Conservation (phyloP, 331 rosid species). For the Rhamnella rubrinervis region DNA sequence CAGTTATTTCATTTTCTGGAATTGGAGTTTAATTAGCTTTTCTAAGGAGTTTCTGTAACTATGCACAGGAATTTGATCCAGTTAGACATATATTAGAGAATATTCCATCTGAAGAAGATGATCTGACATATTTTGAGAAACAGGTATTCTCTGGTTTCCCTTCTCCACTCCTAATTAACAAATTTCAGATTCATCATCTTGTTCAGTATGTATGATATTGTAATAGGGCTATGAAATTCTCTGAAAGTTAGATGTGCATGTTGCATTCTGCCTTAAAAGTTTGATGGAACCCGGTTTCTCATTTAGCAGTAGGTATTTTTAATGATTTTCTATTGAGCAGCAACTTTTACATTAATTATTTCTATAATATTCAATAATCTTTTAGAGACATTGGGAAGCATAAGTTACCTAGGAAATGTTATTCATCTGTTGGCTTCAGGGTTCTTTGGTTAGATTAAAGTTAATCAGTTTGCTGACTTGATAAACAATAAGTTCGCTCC, state of each 20-base stretch:
- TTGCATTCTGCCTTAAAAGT: neutral
- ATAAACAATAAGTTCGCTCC: too few relatives aligned
- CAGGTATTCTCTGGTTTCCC: slow-evolving; percentile 54
- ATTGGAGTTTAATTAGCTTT: slow-evolving; percentile 16
- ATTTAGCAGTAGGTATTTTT: too few relatives aligned
- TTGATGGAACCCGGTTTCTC: too few relatives aligned
- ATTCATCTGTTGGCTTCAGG: too few relatives aligned
- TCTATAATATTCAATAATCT: too few relatives aligned
- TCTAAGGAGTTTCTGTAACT: slow-evolving; percentile 21
- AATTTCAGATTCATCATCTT: slow-evolving; percentile 3
- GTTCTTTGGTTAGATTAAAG: too few relatives aligned
- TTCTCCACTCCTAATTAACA: slow-evolving; percentile 3
- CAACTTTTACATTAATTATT: too few relatives aligned
- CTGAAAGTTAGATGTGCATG: slow-evolving; percentile 1
- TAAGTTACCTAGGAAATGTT: too few relatives aligned
- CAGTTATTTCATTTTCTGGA: neutral
- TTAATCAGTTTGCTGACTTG: too few relatives aligned
- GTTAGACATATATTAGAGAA: slow-evolving; percentile 75
- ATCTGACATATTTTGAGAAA: slow-evolving; percentile 73
- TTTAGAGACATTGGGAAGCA: too few relatives aligned
- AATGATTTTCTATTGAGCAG: too few relatives aligned
- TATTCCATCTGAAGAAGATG: slow-evolving; percentile 68
- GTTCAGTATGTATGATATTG: slow-evolving; percentile 3
- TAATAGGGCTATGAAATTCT: neutral
- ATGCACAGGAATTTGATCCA: slow-evolving; percentile 86